These are phyloP conservation scores for Elongisporangium anandrum DNA, from an alignment of 352 stramenopile genomes.

Conservation along the genomic window DNA sequence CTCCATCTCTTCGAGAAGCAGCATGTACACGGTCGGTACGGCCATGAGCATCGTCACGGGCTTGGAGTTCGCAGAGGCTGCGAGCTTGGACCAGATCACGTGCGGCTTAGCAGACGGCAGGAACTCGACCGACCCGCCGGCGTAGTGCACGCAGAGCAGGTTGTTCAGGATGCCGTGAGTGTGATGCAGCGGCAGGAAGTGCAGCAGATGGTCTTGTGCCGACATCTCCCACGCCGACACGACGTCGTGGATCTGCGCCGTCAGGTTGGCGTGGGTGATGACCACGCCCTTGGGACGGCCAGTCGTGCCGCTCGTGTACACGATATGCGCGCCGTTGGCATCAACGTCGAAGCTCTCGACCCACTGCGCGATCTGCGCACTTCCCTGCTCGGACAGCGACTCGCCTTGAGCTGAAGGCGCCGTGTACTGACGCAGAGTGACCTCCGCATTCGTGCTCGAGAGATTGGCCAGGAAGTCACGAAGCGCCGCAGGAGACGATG, in stretches of 20 bases:
- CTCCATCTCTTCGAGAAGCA: conserved; percentile 77
- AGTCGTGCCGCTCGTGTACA: conserved; percentile 88
- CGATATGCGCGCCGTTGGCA: conserved; percentile 36
- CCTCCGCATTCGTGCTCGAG: conserved; percentile 1
- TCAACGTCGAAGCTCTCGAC: conserved; percentile 16
- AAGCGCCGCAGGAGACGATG: conserved; percentile 9
- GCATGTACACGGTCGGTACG: conserved; percentile 90
- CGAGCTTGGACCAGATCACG: conserved; percentile 60
- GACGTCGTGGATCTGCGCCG: conserved; percentile 79
- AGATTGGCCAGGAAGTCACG: conserved; percentile 19
- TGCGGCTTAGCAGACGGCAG: conserved; percentile 46
- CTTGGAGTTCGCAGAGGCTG: conserved; percentile 10
- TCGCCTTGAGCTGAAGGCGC: not conserved
- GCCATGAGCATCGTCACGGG: conserved; percentile 84
- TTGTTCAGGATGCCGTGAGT: conserved; percentile 91
- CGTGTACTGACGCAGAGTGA: conserved; percentile 16
- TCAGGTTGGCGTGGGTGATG: conserved; percentile 61
- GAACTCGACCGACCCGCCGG: conserved; percentile 82
- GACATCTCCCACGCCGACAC: conserved; percentile 83
- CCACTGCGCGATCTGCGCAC: conserved; percentile 25
- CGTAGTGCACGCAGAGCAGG: conserved; percentile 72
- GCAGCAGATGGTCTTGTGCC: conserved; percentile 71
- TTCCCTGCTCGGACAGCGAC: conserved; percentile 8
- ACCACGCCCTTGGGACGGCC: conserved; percentile 81
- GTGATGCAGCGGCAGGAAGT: conserved; percentile 90